Evolutionary conservation across 179 eudicot genomes (phyloP), one percentile per base, ranked within the genome.

Genomic region (Beta corolliflora): DNA sequence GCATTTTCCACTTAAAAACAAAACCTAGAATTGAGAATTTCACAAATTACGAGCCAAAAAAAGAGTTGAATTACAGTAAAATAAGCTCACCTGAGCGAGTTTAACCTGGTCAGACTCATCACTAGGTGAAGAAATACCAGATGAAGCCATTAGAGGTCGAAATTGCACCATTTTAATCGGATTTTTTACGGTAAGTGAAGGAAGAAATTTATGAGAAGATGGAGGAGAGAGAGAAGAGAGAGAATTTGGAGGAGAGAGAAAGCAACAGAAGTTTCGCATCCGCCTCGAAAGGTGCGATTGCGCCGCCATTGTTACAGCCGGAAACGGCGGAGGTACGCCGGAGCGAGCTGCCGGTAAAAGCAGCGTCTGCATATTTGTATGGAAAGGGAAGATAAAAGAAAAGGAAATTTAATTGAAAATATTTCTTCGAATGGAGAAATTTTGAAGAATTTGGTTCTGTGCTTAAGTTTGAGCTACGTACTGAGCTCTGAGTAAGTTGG

Each of bases 41-140:
- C 31, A 60, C 41, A 31, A 84, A 66, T 36, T 11, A 69, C 12
- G 21, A 60, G 11, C 16, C 52, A 69, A 46, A 71, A 58, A 36
- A 60, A 55, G 77, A 44, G 68, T 55, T 54, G 60, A 77, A 73
- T 61, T 68, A 78, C 9, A 79, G 21, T 36, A 25, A 48, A 90
- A 2, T 15, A 29, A 73, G 55, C 77, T 55, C 25, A 73, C 98
- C 94, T 85, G 94, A 81, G 91, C 91, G 73, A 92, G 94, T 79
- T 92, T 93, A 80, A 90, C 91, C 75, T 89, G 87, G 23, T 92
- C 94, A 68, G 94, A 84, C 14, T 88, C 94, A 77, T 84, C 93
- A 67, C 36, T 72, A 0, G 92, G 83, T 31, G 91, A 73, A 82
- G 81, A 55, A 55, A 68, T 86, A 71, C 84, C 85, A 9, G 87